phyloP scores from a whole-genome alignment of 139 green algal species.

The Micractinium sp. region DNA sequence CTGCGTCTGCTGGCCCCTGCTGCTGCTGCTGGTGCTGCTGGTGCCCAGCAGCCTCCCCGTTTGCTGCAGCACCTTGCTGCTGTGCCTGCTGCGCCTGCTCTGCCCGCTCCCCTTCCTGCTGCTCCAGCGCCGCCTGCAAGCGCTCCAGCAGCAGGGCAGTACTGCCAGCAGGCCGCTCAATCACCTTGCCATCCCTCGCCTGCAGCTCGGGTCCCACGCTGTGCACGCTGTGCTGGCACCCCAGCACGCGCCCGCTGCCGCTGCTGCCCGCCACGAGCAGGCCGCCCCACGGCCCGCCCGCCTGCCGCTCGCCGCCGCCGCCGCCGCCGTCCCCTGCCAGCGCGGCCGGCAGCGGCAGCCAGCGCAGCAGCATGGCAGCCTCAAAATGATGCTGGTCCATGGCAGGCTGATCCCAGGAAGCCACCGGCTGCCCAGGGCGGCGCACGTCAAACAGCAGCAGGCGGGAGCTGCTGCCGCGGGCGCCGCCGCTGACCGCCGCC shows the following conservation, averaged over 20 bases:
- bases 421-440: neutral
- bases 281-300: neutral
- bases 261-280: conserved; percentile 1
- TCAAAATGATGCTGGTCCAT: neutral
- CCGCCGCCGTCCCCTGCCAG: neutral
- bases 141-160: neutral
- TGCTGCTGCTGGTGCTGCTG: neutral
- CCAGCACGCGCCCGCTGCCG: too few relatives aligned
- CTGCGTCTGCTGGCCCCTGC: neutral
- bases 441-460: conserved; percentile 43
- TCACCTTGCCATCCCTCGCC: too few relatives aligned
- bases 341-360: neutral
- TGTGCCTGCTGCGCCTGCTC: neutral
- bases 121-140: neutral
- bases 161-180: neutral
- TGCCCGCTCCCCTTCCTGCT: conserved; percentile 16
- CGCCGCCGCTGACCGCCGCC: neutral
- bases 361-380: conserved; percentile 4
- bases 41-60: neutral
- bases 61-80: neutral
- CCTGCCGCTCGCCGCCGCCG: neutral
- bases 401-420: conserved; percentile 30
- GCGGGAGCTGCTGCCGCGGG: neutral
- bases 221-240: too few relatives aligned
- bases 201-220: too few relatives aligned